These are phyloP conservation scores for Ceriops zippeliana DNA, from an alignment of 345 rosid genomes.

Conservation along the genomic window DNA sequence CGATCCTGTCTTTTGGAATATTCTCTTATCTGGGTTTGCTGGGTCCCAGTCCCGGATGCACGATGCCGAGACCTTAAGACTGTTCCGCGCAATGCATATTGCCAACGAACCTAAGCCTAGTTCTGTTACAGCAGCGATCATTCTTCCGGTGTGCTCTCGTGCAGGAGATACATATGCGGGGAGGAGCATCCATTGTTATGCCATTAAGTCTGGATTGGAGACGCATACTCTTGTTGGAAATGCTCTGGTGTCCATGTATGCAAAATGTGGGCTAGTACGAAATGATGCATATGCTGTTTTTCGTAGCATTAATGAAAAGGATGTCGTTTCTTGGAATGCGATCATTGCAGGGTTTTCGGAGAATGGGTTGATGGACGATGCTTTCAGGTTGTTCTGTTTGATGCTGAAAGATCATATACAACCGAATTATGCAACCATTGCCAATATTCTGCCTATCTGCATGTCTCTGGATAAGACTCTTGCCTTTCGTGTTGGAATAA, in stretches of 20 bases:
- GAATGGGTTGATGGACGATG: constrained; percentile 46
- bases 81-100: constrained; percentile 48
- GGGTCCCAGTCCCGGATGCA: constrained; percentile 40
- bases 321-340: constrained; percentile 88
- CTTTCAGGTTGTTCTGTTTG: constrained; percentile 52
- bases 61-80: constrained; percentile 43
- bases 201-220: constrained; percentile 57
- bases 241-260: constrained; percentile 71
- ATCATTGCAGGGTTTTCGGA: constrained; percentile 81
- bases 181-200: constrained; percentile 48
- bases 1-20: constrained; percentile 82
- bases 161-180: constrained; percentile 46
- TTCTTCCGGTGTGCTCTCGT: constrained; percentile 74
- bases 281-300: constrained; percentile 56
- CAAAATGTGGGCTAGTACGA: constrained; percentile 53
- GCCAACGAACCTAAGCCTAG: constrained; percentile 45
- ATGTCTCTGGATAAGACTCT: constrained; percentile 38
- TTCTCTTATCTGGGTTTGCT: constrained; percentile 62
- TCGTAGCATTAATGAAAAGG: constrained; percentile 52
- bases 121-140: constrained; percentile 53
- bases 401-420: constrained; percentile 48
- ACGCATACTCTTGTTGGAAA: constrained; percentile 67
- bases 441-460: constrained; percentile 59
- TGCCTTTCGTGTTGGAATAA: constrained; percentile 49
- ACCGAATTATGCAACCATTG: constrained; percentile 60